phyloP scores from a whole-genome alignment of 805 yeast genomes.

The Isabelozyma gotoi region DNA sequence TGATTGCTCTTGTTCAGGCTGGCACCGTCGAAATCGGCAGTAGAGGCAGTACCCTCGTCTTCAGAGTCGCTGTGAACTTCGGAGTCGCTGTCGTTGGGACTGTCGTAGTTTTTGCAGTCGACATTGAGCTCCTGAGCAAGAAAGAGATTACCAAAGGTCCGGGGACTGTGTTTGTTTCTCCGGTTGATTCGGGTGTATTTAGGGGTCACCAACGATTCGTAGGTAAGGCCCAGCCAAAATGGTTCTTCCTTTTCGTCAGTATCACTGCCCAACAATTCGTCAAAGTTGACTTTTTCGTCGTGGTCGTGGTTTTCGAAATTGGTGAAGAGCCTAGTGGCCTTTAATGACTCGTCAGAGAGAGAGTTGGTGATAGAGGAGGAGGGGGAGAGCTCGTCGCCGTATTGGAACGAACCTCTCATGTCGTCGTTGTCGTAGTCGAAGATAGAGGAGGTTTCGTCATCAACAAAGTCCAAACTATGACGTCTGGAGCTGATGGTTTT shows the following conservation, averaged over 20 bases:
- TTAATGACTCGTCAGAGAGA: not conserved
- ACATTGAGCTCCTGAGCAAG: conserved; percentile 61
- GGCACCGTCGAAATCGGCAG: not conserved
- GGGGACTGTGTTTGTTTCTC: conserved; percentile 46
- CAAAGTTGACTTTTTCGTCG: conserved; percentile 14
- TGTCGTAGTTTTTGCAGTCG: not conserved
- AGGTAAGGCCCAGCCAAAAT: conserved; percentile 28
- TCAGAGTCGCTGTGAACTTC: not conserved
- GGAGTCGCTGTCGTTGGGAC: conserved; percentile 1
- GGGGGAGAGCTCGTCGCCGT: not conserved
- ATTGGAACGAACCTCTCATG: conserved; percentile 10
- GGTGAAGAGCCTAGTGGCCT: not conserved
- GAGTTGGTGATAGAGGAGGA: not conserved
- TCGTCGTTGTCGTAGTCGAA: conserved; percentile 23
- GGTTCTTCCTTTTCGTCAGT: conserved; percentile 10
- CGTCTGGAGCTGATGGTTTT: not conserved
- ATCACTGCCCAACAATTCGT: conserved; percentile 9
- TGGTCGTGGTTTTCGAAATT: conserved; percentile 8
- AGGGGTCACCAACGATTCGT: conserved; percentile 49
- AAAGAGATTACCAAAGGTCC: conserved; percentile 51
- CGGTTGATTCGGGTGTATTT: conserved; percentile 52
- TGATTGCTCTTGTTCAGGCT: conserved; percentile 6
- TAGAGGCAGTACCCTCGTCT: not conserved
- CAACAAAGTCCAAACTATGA: conserved; percentile 9
- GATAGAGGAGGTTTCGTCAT: conserved; percentile 22